These are phyloP conservation scores for Alloteropsis semialata DNA, from an alignment of 176 grass and related monocot species.

Conservation along the genomic window DNA sequence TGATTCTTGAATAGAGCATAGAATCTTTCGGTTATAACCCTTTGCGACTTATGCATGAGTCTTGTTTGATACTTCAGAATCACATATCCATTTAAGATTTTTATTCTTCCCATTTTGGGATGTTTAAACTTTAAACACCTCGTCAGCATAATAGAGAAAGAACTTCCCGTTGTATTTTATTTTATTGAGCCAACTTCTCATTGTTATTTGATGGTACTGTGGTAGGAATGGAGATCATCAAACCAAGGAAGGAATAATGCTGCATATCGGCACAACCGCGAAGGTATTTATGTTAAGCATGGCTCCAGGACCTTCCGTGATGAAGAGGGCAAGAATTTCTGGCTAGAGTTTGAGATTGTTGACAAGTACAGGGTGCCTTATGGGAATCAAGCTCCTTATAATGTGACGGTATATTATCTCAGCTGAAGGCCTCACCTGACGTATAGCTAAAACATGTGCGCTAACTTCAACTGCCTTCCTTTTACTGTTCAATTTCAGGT, in stretches of 20 bases:
- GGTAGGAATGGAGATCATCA: conserved; percentile 83
- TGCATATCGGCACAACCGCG: conserved; percentile 61
- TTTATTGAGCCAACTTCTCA: background rate
- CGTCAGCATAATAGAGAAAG: background rate
- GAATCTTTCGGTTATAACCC: background rate
- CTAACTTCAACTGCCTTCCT: background rate
- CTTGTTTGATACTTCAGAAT: conserved; percentile 9
- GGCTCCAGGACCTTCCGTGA: conserved; percentile 79
- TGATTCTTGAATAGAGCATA: background rate
- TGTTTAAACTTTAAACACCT: background rate
- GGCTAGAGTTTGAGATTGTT: conserved; percentile 84
- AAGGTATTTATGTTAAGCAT: conserved; percentile 69
- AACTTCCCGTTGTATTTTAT: conserved; percentile 2
- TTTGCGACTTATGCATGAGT: conserved; percentile 9
- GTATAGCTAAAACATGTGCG: conserved; percentile 12
- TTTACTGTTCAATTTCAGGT: conserved; percentile 50
- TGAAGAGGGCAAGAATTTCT: conserved; percentile 94
- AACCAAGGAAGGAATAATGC: conserved; percentile 88
- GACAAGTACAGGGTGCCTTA: conserved; percentile 81
- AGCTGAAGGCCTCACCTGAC: background rate
- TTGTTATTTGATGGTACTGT: conserved; percentile 28
- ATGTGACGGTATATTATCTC: conserved; percentile 69
- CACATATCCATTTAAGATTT: background rate
- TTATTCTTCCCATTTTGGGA: background rate
- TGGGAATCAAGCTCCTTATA: conserved; percentile 91